Evolutionary conservation across 1,139 yeast species (phyloP), one percentile per base, ranked within the genome.

Genomic region (Candida dubliniensis): DNA sequence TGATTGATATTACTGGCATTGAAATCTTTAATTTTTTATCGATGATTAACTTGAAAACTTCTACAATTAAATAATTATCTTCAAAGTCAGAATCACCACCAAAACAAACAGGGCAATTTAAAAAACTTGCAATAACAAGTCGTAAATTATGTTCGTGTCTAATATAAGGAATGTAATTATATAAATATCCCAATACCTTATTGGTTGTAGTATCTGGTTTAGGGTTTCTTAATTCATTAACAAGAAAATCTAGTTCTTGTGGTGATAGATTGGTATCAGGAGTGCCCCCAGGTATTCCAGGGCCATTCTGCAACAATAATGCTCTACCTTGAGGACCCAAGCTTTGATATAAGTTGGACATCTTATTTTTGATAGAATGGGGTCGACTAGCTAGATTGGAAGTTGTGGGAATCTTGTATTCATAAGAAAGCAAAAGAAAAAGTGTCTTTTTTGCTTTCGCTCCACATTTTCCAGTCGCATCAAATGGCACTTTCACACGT

Each of bases 101-200:
- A 55, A 79, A 79, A 41, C 81, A 69, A 0, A 68, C 52, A 0
- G 79, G 75, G 42, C 76, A 77, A 50, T 68, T 64, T 42, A 82
- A 60, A 40, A 84, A 71, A 42, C 79, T 76, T 13, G 74, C 66
- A 2, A 82, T 58, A 4, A 85, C 58, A 4, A 83, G 57, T 33
- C 74, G 64, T 30, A 86, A 61, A 56, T 86, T 85, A 45, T 69
- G 71, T 44, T 76, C 81, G 44, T 77, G 76, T 55, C 81, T 82
- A 36, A 86, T 67, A 33, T 71, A 76, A 1, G 93, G 90, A 32
- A 84, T 62, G 56, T 82, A 81, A 55, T 81, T 79, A 38, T 76
- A 81, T 9, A 81, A 52, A 52, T 79, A 78, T 1, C 86, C 81
- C 33, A 82, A 58, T 2, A 75, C 52, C 43, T 71, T 67, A 31